Evolutionary conservation across 2,329 filamentous ascomycete species (phyloP), one percentile per base, ranked within the genome.

Genomic region (Penicillium paneum): DNA sequence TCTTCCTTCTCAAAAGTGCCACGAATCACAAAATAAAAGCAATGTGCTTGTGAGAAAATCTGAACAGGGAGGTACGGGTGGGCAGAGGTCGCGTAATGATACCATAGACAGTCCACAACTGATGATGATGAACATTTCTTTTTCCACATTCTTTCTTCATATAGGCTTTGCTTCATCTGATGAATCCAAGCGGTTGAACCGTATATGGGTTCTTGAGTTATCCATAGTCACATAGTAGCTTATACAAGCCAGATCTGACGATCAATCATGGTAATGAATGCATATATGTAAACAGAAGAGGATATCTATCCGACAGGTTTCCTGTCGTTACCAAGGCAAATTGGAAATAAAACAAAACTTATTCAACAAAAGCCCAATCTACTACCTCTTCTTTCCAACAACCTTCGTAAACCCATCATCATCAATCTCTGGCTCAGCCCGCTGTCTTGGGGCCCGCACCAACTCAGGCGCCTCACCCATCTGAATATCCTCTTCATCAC

Each of bases 391-490:
- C 77, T 85, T 89, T 65, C 83, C 81, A 52, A 85, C 82, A 61
- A 91, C 88, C 73, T 82, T 90, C 15, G 85, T 90, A 70, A 93
- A 93, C 5, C 89, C 89, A 67, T 93, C 89, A 62, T 91, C 88
- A 71, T 93, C 89, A 42, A 92, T 79, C 70, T 90, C 84, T 0
- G 89, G 88, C 67, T 83, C 81, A 15, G 78, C 72, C 74, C 85
- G 89, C 71, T 89, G 84, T 70, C 80, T 85, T 13, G 78, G 76
- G 42, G 70, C 77, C 36, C 78, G 69, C 38, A 85, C 81, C 58
- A 88, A 72, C 41, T 81, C 74, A 8, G 87, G 85, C 34, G 88
- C 88, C 57, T 91, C 88, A 38, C 77, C 82, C 86, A 90, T 89
- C 45, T 87, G 81, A 11, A 84, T 79, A 69, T 80, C 78, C 10